Evolutionary conservation across 2,329 filamentous ascomycete species (phyloP), one percentile per base, ranked within the genome.

Genomic region (Drechslera avenae): DNA sequence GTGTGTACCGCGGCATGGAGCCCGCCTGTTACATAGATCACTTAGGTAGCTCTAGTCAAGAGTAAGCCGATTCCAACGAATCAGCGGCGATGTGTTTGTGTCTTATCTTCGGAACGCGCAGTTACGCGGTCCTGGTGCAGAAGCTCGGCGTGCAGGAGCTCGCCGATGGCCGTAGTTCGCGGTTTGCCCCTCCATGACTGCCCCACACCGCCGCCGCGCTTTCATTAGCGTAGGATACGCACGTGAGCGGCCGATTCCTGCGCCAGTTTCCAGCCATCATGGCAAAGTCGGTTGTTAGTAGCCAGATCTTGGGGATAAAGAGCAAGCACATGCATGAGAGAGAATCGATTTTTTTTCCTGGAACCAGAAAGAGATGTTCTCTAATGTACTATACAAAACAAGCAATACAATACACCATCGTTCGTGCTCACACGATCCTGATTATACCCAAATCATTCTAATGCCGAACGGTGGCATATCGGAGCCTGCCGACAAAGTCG

Each of bases 111-210:
- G 36, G 30, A 28, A 28, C 26, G 26, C 26, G 26, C 26, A 28
- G 9, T 28, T 28, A 35, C 35, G 36, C 52, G 46, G 21, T 50
- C 51, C 32, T 43, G 49, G 32, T 47, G 46, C 41, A 43, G 39
- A 52, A 39, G 49, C 43, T 62, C 53, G 49, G 56, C 52, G 45
- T 48, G 54, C 53, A 61, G 64, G 64, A 64, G 61, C 56, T 64
- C 64, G 64, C 52, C 64, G 62, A 64, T 59, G 53, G 48, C 64
- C 64, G 63, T 54, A 44, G 43, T 39, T 47, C 39, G 40, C 32
- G 36, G 36, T 35, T 42, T 54, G 52, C 52, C 57, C 52, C 51
- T 54, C 52, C 41, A 39, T 36, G 10, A n/a, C 7, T 17, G 46
- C 49, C 44, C 49, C 44, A 48, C 49, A 26, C 37, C 44, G 21